Conservation (phyloP, 192 early-diverging fungal species). For the Coemansia sp. region DNA sequence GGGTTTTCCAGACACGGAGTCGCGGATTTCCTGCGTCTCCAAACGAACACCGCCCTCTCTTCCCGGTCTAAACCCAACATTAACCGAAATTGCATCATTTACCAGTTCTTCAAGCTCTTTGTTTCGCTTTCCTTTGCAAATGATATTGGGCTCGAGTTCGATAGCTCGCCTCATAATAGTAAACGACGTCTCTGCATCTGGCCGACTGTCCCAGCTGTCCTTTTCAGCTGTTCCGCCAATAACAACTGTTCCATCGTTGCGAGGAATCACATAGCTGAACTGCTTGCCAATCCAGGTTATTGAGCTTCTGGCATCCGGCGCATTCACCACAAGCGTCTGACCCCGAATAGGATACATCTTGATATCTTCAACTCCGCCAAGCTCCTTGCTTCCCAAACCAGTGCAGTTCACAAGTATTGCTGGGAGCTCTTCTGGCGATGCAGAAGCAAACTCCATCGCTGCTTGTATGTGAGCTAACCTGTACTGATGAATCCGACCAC, state of each 20-base stretch:
- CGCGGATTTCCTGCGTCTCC: slow-evolving; percentile 40
- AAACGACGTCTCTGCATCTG: slow-evolving; percentile 35
- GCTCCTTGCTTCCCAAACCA: slow-evolving; percentile 63
- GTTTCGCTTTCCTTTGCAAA: slow-evolving; percentile 27
- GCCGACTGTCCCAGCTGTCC: slow-evolving; percentile 30
- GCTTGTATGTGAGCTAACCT: slow-evolving; percentile 22
- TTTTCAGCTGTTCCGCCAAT: slow-evolving; percentile 42
- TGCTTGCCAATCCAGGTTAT: slow-evolving; percentile 49
- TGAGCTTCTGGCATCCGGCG: slow-evolving; percentile 68
- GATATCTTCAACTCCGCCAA: slow-evolving; percentile 73
- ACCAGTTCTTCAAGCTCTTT: slow-evolving; percentile 40
- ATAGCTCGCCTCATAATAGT: slow-evolving; percentile 39
- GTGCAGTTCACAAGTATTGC: slow-evolving; percentile 77
- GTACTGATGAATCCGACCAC: slow-evolving; percentile 15
- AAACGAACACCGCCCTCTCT: slow-evolving; percentile 61
- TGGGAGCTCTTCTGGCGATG: not conserved
- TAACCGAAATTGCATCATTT: slow-evolving; percentile 13
- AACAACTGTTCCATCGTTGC: slow-evolving; percentile 41
- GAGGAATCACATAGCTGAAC: slow-evolving; percentile 46
- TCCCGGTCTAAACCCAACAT: slow-evolving; percentile 62
- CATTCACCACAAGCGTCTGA: slow-evolving; percentile 74
- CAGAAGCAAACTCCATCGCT: not conserved
- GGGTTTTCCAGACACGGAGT: slow-evolving; percentile 16
- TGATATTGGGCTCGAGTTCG: slow-evolving; percentile 53
- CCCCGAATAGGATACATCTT: slow-evolving; percentile 77